Conservation (phyloP, 495 filamentous ascomycete species). For the Cercophora newfieldiana region DNA sequence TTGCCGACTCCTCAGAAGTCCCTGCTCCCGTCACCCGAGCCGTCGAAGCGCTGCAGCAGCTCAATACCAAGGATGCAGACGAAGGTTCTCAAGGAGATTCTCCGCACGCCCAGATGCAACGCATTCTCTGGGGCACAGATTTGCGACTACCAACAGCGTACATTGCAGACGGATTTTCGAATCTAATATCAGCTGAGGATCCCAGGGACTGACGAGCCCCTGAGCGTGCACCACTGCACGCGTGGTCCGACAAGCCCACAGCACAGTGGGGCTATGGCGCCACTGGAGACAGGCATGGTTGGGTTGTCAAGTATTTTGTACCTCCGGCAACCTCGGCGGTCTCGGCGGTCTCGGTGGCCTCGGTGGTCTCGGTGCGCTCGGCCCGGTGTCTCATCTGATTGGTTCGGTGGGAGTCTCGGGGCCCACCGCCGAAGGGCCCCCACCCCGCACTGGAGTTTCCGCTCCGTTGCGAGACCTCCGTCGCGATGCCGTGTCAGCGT, state of each 20-base stretch:
- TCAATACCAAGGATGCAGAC: slow-evolving; percentile 1
- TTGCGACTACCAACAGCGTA: neutral
- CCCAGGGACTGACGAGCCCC: neutral
- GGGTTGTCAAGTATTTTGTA: neutral
- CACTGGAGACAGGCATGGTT: neutral
- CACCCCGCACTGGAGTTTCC: neutral
- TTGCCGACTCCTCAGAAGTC: slow-evolving; percentile 4
- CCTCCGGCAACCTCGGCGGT: neutral
- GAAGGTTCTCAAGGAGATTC: slow-evolving; percentile 2
- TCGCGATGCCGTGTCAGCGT: neutral
- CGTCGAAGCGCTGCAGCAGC: slow-evolving; percentile 7
- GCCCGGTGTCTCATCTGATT: neutral
- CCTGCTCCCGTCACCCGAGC: slow-evolving; percentile 3
- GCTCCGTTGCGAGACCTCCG: too few species aligned
- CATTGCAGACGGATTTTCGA: neutral
- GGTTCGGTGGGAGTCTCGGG: slow-evolving; percentile 4
- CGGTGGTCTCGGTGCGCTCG: neutral
- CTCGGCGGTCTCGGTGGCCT: slow-evolving; percentile 6
- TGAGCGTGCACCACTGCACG: neutral
- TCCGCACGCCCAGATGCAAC: slow-evolving; percentile 12
- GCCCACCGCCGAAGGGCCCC: neutral
- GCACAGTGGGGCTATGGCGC: neutral
- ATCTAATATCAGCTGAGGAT: neutral
- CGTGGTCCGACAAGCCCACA: neutral
- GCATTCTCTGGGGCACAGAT: slow-evolving; percentile 9